Conservation (phyloP, 2,329 filamentous ascomycete species). For the Scolecobasidium constrictum region DNA sequence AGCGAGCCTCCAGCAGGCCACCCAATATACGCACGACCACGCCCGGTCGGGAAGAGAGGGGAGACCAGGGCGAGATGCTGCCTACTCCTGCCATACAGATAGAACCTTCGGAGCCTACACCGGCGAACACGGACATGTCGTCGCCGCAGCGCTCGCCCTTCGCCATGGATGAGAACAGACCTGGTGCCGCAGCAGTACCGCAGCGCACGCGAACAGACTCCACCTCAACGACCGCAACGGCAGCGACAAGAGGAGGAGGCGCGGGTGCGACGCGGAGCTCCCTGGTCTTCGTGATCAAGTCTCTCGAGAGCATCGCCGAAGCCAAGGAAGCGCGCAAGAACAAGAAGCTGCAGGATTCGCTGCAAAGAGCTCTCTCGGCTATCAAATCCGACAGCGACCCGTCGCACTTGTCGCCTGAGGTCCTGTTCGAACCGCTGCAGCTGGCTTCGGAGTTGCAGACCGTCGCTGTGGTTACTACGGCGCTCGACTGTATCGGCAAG, state of each 20-base stretch:
- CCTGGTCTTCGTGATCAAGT: conserved; percentile 89
- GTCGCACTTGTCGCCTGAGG: conserved; percentile 74
- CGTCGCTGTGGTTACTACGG: conserved; percentile 74
- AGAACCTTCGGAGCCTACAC: not conserved
- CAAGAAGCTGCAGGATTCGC: conserved; percentile 71
- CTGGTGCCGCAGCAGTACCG: conserved; percentile 17
- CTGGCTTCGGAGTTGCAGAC: conserved; percentile 81
- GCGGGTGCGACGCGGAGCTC: conserved; percentile 68
- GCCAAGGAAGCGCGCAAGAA: conserved; percentile 86
- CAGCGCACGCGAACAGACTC: conserved; percentile 46
- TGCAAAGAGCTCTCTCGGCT: conserved; percentile 69
- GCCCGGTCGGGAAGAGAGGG: no score
- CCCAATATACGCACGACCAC: no score
- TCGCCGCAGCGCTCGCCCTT: conserved; percentile 10
- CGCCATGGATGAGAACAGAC: not conserved
- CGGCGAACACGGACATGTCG: conserved; percentile 5
- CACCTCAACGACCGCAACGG: conserved; percentile 45
- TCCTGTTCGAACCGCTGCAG: conserved; percentile 83
- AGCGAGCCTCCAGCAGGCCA: no score
- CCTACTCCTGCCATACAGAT: no score
- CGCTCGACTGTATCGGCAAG: conserved; percentile 96
- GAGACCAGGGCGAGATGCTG: no score
- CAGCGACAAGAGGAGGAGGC: conserved; percentile 22
- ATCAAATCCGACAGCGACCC: conserved; percentile 72
- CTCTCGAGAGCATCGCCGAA: conserved; percentile 79